A percentile compares a stretch with the other conserved stretches of the same genome.
phyloP scores from a whole-genome alignment of 2,329 filamentous ascomycete species.

The Claviceps purpurea region DNA sequence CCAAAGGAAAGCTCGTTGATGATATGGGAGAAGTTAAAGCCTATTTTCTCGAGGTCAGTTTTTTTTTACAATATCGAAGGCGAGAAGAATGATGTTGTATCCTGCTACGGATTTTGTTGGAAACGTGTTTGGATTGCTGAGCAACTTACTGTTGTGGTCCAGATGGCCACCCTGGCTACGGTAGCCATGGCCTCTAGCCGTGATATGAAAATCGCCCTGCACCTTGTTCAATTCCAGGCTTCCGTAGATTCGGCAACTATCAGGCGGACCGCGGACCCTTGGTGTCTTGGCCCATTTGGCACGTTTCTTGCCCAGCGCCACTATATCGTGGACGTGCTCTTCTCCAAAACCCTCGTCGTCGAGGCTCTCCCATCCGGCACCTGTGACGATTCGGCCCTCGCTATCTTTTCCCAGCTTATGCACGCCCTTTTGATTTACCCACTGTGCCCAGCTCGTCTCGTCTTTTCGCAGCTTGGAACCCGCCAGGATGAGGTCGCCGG shows the following conservation, averaged over 20 bases:
- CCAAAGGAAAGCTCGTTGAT: conserved; percentile 94
- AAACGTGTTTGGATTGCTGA: neutral
- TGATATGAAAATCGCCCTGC: conserved; percentile 96
- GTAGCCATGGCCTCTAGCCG: conserved; percentile 91
- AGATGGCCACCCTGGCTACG: conserved; percentile 64
- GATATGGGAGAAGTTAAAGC: conserved; percentile 96
- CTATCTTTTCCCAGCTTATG: conserved; percentile 45
- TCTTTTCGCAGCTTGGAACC: conserved; percentile 61
- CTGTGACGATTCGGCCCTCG: conserved; percentile 40
- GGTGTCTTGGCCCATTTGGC: conserved; percentile 68
- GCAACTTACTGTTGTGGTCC: conserved; percentile 58
- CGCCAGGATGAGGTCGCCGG: conserved; percentile 82
- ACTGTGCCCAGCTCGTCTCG: conserved; percentile 67
- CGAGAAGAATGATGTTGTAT: too few relatives aligned
- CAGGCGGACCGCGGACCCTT: conserved; percentile 40
- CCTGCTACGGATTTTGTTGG: too few relatives aligned
- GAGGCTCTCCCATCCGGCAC: conserved; percentile 39
- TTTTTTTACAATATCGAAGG: neutral
- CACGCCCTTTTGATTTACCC: conserved; percentile 58
- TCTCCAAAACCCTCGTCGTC: conserved; percentile 60
- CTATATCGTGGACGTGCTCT: conserved; percentile 83
- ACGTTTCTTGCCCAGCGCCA: conserved; percentile 52
- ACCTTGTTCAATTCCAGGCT: conserved; percentile 91
- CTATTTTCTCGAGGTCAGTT: conserved; percentile 26
- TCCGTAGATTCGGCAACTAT: conserved; percentile 82